Conservation (phyloP, 345 rosid species). For the Populus deltoides region DNA sequence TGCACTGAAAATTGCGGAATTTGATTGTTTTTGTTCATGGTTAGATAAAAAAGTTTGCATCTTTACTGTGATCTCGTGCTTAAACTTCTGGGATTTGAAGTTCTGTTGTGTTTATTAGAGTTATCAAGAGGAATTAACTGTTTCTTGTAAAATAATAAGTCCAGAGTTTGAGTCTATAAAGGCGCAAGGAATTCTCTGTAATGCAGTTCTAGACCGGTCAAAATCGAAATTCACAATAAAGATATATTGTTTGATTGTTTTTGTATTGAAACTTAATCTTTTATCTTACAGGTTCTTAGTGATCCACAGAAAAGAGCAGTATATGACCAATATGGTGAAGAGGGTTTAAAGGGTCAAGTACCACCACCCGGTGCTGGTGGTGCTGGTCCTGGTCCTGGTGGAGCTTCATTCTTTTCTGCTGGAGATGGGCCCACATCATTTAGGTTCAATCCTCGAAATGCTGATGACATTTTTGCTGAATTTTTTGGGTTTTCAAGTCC, state of each 20-base stretch:
- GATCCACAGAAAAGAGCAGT: constrained; percentile 11
- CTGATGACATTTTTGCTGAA: constrained; percentile 11
- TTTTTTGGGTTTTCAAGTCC: constrained; percentile 4
- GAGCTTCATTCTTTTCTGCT: not conserved
- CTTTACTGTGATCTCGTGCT: not conserved
- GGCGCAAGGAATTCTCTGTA: not conserved
- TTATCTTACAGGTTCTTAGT: not conserved
- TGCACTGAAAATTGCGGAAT: not conserved
- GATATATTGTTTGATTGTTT: not conserved
- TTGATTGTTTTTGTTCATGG: not conserved
- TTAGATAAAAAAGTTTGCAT: not conserved
- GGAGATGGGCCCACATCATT: not conserved
- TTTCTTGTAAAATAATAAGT: not conserved
- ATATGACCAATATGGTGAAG: constrained; percentile 12
- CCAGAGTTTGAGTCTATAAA: not conserved
- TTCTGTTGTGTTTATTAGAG: not conserved
- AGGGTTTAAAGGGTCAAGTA: constrained; percentile 12
- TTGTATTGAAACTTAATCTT: not conserved
- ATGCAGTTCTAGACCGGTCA: not conserved
- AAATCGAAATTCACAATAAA: not conserved
- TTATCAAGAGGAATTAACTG: not conserved
- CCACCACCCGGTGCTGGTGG: constrained; percentile 10
- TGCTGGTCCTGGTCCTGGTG: not conserved
- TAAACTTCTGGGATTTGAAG: not conserved
- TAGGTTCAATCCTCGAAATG: constrained; percentile 8